Base-by-base conservation (phyloP, 495 filamentous ascomycete genomes). In the Staphylotrichum longicolle region DNA sequence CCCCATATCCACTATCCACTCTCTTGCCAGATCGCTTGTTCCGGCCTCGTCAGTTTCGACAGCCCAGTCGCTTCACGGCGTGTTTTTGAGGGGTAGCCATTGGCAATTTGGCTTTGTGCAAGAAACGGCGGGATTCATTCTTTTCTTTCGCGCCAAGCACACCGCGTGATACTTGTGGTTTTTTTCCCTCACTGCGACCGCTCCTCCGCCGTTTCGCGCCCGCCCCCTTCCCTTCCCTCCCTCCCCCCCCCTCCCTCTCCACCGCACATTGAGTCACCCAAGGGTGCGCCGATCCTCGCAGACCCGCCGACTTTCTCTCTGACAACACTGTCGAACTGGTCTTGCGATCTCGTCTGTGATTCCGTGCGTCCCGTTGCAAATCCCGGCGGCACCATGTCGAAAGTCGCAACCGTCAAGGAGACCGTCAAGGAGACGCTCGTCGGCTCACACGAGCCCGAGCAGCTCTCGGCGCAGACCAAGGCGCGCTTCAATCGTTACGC, bases 401-500 rank as follows among this genome's bases (percentile, higher is more conserved):
- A 63, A 49, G 60, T 74, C 40, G 73, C 74, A 27, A 66, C 78
- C 39, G 82, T 90, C 48, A 89, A 84, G 77, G 86, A 87, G 69
- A 79, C 78, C 8, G 86, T 93, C 65, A 93, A 93, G 77, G 88
- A 90, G 75, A 86, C 80, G 50, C 79, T 96, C 60, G 75, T 94
- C 40, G 91, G 90, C 68, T 79, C 78, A 59, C 74, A 83, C 63
- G 79, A 85, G 67, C 68, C 75, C 7, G 66, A 82, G 12, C 77
- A 86, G 68, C 73, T 91, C 52, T 91, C 90, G 54, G 77, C 80
- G 44, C 85, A 90, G 67, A 82, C 86, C 65, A 87, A 85, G 66
- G 79, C 83, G 11, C 84, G 83, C 49, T 98, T 98, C 79, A 72
- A 85, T 59, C 86, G 83, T 45, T 81, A 94, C 82, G 90, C 94